Conservation (phyloP, 305 asterid species). For the Fraxinus nigra region DNA sequence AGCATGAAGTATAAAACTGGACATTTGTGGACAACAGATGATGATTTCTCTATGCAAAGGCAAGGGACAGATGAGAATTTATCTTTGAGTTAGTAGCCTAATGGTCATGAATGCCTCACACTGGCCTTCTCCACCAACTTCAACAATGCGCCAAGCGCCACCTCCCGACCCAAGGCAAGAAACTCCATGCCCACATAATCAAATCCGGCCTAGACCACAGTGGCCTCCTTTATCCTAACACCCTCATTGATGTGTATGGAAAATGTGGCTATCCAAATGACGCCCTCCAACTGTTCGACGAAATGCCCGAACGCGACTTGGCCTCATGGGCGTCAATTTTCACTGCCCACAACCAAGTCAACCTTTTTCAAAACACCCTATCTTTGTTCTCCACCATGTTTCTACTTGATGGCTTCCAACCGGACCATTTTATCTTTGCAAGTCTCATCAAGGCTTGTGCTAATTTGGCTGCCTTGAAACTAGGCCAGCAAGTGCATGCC, state of each 20-base stretch:
- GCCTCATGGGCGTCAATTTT: slow-evolving; percentile 83
- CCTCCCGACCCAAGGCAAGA: slow-evolving; percentile 46
- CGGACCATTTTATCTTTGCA: slow-evolving; percentile 67
- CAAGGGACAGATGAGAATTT: not conserved
- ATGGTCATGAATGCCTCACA: slow-evolving; percentile 42
- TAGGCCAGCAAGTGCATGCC: slow-evolving; percentile 68
- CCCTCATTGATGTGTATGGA: slow-evolving; percentile 49
- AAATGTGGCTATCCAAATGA: slow-evolving; percentile 48
- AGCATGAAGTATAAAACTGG: not conserved
- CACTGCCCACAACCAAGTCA: slow-evolving; percentile 60
- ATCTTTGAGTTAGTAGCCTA: not conserved
- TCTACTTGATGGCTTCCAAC: slow-evolving; percentile 33
- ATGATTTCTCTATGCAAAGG: not conserved
- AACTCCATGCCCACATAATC: slow-evolving; percentile 55
- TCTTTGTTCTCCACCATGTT: slow-evolving; percentile 36
- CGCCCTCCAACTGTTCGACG: slow-evolving; percentile 64
- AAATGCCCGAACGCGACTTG: slow-evolving; percentile 63
- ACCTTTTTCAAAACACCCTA: slow-evolving; percentile 38
- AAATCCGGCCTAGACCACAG: slow-evolving; percentile 44
- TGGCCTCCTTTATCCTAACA: slow-evolving; percentile 42
- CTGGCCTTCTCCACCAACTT: slow-evolving; percentile 44
- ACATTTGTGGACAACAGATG: not conserved
- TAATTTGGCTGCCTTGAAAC: slow-evolving; percentile 31
- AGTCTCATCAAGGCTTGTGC: slow-evolving; percentile 65
- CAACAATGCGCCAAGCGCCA: slow-evolving; percentile 46